A percentile compares a stretch with the other conserved stretches of the same genome.
These are phyloP conservation scores for Rhynchospora tenuis DNA, from an alignment of 176 grass and related monocot species.

Conservation along the genomic window DNA sequence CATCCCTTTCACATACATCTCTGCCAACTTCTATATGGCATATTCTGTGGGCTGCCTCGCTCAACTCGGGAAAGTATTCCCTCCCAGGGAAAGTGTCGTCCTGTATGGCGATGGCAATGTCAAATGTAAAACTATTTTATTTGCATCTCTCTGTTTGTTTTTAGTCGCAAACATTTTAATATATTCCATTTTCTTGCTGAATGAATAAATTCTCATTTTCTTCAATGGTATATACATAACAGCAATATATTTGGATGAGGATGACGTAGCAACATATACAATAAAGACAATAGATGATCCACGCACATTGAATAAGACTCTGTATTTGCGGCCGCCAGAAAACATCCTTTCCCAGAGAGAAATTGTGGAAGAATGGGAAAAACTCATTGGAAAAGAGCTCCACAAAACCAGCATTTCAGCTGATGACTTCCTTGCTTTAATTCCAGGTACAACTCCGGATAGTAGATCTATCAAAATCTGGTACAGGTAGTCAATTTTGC, in stretches of 20 bases:
- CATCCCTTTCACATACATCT: slow-evolving; percentile 59
- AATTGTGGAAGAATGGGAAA: slow-evolving; percentile 43
- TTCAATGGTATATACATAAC: background rate
- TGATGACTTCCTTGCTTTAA: slow-evolving; percentile 40
- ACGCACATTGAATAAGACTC: slow-evolving; percentile 46
- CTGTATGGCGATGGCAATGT: slow-evolving; percentile 44
- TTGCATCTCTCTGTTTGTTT: background rate
- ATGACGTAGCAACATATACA: slow-evolving; percentile 42
- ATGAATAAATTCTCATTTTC: background rate
- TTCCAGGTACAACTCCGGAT: slow-evolving; percentile 32
- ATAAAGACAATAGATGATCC: slow-evolving; percentile 47
- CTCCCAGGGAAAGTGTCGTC: slow-evolving; percentile 37
- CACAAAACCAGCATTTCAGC: slow-evolving; percentile 28
- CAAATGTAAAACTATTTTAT: slow-evolving; percentile 25
- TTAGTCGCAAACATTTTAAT: background rate
- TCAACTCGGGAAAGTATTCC: slow-evolving; percentile 35
- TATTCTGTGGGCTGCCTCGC: slow-evolving; percentile 26
- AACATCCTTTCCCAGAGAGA: slow-evolving; percentile 58
- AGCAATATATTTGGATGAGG: slow-evolving; percentile 39
- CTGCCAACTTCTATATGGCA: slow-evolving; percentile 35
- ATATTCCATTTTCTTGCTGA: background rate
- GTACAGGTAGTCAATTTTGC: background rate
- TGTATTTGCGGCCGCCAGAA: slow-evolving; percentile 37
- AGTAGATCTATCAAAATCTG: background rate
- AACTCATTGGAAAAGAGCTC: slow-evolving; percentile 40